A percentile compares a stretch with the other conserved stretches of the same genome.
These are phyloP conservation scores for Whalleya microplaca DNA, from an alignment of 2,329 filamentous ascomycete genomes.

Conservation along the genomic window DNA sequence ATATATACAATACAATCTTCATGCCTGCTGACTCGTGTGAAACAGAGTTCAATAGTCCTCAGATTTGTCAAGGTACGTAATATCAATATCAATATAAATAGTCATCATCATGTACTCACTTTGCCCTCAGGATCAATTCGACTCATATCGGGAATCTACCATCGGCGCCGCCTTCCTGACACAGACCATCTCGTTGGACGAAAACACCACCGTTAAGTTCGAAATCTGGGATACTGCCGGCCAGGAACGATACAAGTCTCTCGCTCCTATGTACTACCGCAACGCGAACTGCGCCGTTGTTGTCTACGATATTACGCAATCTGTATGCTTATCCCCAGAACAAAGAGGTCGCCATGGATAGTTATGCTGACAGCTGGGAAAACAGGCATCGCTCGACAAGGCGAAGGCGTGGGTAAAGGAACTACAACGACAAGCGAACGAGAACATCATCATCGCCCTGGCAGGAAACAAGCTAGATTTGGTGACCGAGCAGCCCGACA, in stretches of 20 bases:
- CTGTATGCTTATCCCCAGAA: slow-evolving; percentile 63
- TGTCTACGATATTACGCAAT: slow-evolving; percentile 99
- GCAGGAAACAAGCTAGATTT: slow-evolving; percentile 98
- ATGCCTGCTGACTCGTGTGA: slow-evolving; percentile 32
- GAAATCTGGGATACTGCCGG: slow-evolving; percentile 99
- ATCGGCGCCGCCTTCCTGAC: slow-evolving; percentile 98
- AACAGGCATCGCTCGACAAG: slow-evolving; percentile 92
- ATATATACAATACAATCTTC: too few relatives aligned
- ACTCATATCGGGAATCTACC: slow-evolving; percentile 94
- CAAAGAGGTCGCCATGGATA: slow-evolving; percentile 2
- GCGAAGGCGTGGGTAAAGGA: slow-evolving; percentile 99
- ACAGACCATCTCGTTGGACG: slow-evolving; percentile 97
- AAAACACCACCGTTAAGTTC: slow-evolving; percentile 98
- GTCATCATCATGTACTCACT: slow-evolving; percentile 4
- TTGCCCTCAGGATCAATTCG: slow-evolving; percentile 85
- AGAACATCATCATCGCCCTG: slow-evolving; percentile 98
- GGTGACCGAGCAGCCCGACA: slow-evolving; percentile 91
- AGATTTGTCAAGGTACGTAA: slow-evolving; percentile 89
- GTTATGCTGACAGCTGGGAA: slow-evolving; percentile 29
- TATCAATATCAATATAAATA: slow-evolving; percentile 25
- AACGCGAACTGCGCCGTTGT: slow-evolving; percentile 99
- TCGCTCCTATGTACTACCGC: slow-evolving; percentile 99
- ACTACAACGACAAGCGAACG: slow-evolving; percentile 96
- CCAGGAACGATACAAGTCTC: slow-evolving; percentile 97
- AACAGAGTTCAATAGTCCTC: slow-evolving; percentile 91